Conservation (phyloP, 495 filamentous ascomycete genomes). For the Copromyces sp. region DNA sequence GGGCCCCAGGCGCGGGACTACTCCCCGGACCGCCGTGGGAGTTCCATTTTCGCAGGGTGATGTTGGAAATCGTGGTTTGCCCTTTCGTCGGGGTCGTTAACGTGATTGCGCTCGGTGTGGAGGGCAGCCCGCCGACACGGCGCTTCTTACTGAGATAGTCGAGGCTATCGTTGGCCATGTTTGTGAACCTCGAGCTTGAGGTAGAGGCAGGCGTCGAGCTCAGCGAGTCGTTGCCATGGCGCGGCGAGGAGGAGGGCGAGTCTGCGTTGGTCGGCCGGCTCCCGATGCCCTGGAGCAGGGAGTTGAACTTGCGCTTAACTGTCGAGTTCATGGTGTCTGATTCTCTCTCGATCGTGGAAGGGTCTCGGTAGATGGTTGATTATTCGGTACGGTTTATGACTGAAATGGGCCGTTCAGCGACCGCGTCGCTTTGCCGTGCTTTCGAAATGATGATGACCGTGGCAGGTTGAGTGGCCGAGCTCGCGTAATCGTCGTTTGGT, state of each 20-base stretch:
- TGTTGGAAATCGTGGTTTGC: conserved; percentile 28
- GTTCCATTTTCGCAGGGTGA: conserved; percentile 34
- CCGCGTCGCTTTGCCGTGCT: neutral
- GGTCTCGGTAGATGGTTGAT: neutral
- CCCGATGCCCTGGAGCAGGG: conserved; percentile 43
- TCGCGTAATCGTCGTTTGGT: neutral
- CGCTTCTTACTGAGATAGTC: conserved; percentile 38
- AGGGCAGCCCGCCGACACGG: conserved; percentile 26
- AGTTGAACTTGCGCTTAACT: conserved; percentile 48
- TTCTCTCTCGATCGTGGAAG: neutral
- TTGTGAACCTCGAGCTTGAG: conserved; percentile 11
- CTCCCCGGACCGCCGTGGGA: conserved; percentile 5
- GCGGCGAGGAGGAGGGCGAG: conserved; percentile 10
- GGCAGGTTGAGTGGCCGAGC: neutral
- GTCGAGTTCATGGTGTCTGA: conserved; percentile 38
- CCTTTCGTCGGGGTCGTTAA: conserved; percentile 14
- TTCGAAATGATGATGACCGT: neutral
- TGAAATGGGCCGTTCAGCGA: neutral
- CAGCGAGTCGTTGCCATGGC: neutral
- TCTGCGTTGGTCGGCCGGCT: conserved; percentile 18
- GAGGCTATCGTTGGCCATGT: conserved; percentile 13
- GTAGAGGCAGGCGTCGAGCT: neutral
- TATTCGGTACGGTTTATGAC: neutral
- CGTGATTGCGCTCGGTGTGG: conserved; percentile 4
- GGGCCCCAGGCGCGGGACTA: neutral